Percentiles rank a stretch among this genome's conserved stretches.
phyloP scores from a whole-genome alignment of 2,329 filamentous ascomycete genomes.

The Neurospora crassa region DNA sequence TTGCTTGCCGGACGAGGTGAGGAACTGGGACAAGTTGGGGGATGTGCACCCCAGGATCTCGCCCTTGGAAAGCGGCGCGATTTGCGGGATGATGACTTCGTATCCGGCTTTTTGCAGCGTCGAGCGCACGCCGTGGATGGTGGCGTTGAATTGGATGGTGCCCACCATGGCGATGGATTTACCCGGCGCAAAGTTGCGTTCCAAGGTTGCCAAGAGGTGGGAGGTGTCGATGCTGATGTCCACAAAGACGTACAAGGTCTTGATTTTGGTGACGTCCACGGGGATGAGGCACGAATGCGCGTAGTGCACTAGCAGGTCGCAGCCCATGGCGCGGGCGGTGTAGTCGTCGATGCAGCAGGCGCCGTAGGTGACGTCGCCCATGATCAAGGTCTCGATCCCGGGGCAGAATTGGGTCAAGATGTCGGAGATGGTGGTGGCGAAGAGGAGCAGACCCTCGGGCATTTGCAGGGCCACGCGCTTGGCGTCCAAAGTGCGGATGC shows the following conservation, averaged over 20 bases:
- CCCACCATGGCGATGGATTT: conserved; percentile 90
- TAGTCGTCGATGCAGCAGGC: conserved; percentile 99
- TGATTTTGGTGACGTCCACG: conserved; percentile 92
- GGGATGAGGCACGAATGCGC: conserved; percentile 95
- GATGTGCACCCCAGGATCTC: conserved; percentile 98
- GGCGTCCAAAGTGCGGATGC: conserved; percentile 70
- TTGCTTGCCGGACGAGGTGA: conserved; percentile 15
- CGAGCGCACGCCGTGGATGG: conserved; percentile 75
- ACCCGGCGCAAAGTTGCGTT: conserved; percentile 75
- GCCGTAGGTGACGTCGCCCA: conserved; percentile 98
- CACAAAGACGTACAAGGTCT: conserved; percentile 95
- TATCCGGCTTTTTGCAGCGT: conserved; percentile 78
- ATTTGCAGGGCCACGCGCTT: conserved; percentile 91
- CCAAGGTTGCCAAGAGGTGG: conserved; percentile 77
- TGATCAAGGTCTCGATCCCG: conserved; percentile 86
- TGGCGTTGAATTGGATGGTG: conserved; percentile 98
- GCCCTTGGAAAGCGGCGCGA: conserved; percentile 83
- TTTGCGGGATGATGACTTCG: conserved; percentile 79
- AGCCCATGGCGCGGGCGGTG: conserved; percentile 86
- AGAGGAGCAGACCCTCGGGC: conserved; percentile 88
- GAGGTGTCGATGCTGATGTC: conserved; percentile 91
- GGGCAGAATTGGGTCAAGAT: conserved; percentile 92
- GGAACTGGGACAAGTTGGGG: conserved; percentile 36
- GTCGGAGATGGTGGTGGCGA: conserved; percentile 95
- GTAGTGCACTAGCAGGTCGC: conserved; percentile 91